Evolutionary conservation across 306 rosid species (phyloP), one percentile per base, ranked within the genome.

Genomic region (Clitoria ternatea): DNA sequence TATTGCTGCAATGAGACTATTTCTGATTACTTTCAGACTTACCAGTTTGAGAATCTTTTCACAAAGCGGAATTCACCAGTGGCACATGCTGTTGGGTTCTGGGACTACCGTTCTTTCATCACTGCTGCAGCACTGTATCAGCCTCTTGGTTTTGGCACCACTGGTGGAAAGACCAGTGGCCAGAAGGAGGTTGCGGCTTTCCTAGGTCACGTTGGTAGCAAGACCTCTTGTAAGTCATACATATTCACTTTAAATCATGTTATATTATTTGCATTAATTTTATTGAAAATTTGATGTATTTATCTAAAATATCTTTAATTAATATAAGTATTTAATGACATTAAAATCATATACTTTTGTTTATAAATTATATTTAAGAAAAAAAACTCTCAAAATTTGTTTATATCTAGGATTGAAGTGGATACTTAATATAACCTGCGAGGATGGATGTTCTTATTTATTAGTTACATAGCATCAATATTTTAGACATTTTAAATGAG

Each of bases 31-130:
- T 91, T 94, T 35, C 45, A 89, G 63, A 75, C 83, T 0, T 94
- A 91, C 70, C 99, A 94, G 65, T 94, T 94, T 61, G 99, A 94
- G 89, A 80, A 94, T 24, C 86, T 91, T 15, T 94, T 94, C 79
- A 4, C 87, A 0, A 94, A 94, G 52, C 70, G 99, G 8, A 94
- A 89, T 54, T 7, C 85, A 0, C 99, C 99, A 4, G 81, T 77
- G 56, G 99, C 97, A 0, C 96, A 94, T 48, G 99, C 99, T 20
- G 91, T 68, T 50, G 99, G 91, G 0, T 94, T 91, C 81, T 94
- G 99, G 99, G 99, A 94, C 33, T 94, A 72, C 64, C 80, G 66
- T 18, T 87, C 99, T 8, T 94, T 94, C 68, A 87, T 94, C 47
- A 70, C 74, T 1, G 99, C 99, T 10, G 85, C 97, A 2, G 83